Percentiles rank a stretch among this genome's conserved stretches.
These are phyloP conservation scores for Sporisorium exsertum DNA, from an alignment of 1,284 basidiomycete species.

Conservation along the genomic window DNA sequence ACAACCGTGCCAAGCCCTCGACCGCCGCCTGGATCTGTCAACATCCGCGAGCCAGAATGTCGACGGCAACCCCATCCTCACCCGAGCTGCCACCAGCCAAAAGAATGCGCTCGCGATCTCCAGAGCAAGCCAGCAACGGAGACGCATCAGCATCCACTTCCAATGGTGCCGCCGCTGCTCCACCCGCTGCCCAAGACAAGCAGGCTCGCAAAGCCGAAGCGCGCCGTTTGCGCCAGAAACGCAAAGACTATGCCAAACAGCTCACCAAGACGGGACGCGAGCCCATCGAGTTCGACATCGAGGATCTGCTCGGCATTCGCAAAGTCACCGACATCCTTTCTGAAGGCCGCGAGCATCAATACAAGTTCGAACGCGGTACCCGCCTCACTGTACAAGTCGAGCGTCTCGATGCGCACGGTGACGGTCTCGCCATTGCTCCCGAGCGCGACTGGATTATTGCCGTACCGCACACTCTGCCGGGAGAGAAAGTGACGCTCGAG, in stretches of 20 bases:
- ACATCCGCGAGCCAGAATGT: constrained; percentile 7
- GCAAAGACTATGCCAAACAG: constrained; percentile 58
- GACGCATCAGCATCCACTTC: constrained; percentile 17
- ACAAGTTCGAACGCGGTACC: constrained; percentile 51
- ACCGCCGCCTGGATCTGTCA: neutral
- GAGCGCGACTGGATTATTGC: constrained; percentile 61
- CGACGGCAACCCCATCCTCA: constrained; percentile 19
- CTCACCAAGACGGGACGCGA: constrained; percentile 64
- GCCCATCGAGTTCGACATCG: constrained; percentile 65
- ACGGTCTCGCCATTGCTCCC: constrained; percentile 61
- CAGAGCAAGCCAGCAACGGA: constrained; percentile 13
- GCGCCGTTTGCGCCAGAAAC: constrained; percentile 54
- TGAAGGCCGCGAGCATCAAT: constrained; percentile 52
- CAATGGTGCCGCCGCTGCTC: neutral
- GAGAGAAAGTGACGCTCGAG: constrained; percentile 56
- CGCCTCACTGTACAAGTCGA: constrained; percentile 55
- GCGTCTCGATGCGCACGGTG: constrained; percentile 65
- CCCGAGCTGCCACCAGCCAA: constrained; percentile 41
- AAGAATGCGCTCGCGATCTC: constrained; percentile 37
- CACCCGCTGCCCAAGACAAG: constrained; percentile 26
- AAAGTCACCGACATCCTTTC: constrained; percentile 55
- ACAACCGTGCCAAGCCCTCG: neutral
- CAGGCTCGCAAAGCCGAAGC: constrained; percentile 47
- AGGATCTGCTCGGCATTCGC: constrained; percentile 55
- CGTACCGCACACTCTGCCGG: constrained; percentile 61